Evolutionary conservation across 768 basidiomycete genomes (phyloP).

Genomic region (Kwoniella dendrophila): DNA sequence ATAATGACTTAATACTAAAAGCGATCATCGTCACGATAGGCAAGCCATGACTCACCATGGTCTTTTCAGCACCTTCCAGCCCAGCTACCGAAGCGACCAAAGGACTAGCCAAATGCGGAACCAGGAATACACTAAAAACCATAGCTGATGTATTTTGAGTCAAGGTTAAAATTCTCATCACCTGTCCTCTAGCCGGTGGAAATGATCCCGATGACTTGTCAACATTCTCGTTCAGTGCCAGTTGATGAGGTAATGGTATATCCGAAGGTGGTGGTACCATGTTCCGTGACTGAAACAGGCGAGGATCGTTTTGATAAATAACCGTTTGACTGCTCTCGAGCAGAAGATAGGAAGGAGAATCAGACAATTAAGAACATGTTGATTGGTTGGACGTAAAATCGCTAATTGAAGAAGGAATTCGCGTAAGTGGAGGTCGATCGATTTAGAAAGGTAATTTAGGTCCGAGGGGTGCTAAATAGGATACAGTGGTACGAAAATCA

Average conservation of each 20-base stretch:
- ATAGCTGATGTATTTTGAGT: constrained; percentile 72
- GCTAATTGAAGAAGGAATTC: background rate
- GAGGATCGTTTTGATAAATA: background rate
- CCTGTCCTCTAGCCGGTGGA: constrained; percentile 31
- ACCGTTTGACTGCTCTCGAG: background rate
- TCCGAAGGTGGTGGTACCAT: constrained; percentile 15
- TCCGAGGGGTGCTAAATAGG: background rate
- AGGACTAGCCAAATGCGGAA: constrained; percentile 79
- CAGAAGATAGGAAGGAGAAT: background rate
- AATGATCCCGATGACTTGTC: background rate
- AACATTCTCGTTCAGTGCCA: constrained; percentile 4
- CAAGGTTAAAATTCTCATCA: constrained; percentile 60
- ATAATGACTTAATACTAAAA: too few relatives aligned
- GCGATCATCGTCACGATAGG: background rate
- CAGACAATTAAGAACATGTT: background rate
- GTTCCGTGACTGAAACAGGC: background rate
- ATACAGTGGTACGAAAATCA: constrained; percentile 1
- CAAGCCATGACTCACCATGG: constrained; percentile 64
- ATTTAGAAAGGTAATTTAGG: background rate
- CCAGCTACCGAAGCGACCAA: constrained; percentile 72
- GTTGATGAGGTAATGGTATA: constrained; percentile 12
- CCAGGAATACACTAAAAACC: constrained; percentile 73
- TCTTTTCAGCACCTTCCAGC: constrained; percentile 67
- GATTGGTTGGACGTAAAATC: background rate
- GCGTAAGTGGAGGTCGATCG: background rate